Base-by-base conservation (phyloP, 192 early-diverging fungal species). In the Entomortierella lignicola region DNA sequence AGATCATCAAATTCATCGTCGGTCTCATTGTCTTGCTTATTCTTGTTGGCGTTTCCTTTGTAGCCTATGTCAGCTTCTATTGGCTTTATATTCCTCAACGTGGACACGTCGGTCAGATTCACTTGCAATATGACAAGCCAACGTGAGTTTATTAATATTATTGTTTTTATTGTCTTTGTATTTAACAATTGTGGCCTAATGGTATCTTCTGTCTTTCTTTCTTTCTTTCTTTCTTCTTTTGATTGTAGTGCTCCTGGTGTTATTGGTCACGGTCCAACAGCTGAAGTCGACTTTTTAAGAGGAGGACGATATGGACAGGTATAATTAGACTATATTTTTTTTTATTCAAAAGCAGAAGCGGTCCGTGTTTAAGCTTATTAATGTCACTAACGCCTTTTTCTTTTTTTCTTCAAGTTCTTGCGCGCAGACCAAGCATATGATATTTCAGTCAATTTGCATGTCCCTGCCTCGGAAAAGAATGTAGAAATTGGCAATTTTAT, bases 51-150 rank as follows among this genome's bases (percentile, higher is more conserved):
- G 50, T 81, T 23, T 74, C 84, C 37, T 29, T 83, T 12, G 27
- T 74, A 6, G 64, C 77, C 43, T 85, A 85, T 44, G 41, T 83
- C 20, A 68, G 63, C 20, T 85, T 85, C 65, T 85, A 85, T 55
- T 81, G 68, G 79, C 10, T 81, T 13, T 83, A 81, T 48, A 71
- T 85, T 29, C 84, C 84, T 11, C 71, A 83, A 50, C 80, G 83
- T 34, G 69, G 69, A 51, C 81, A 83, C 55, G 73, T 62, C n/a
- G 73, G 75, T 17, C 82, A 80, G 10, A 41, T 85, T 6, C 79
- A 82, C 52, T 41, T 85, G 20, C 81, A 85, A 75, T 85, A 85
- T n/a, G 75, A 66, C 15, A 63, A 30, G 59, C 75, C 75, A 39
- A 79, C 67, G 75, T 79, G 66, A 25, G 62, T 53, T 26, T 29